Evolutionary conservation across 495 filamentous ascomycete genomes (phyloP).

Genomic region (Darksidea phi): DNA sequence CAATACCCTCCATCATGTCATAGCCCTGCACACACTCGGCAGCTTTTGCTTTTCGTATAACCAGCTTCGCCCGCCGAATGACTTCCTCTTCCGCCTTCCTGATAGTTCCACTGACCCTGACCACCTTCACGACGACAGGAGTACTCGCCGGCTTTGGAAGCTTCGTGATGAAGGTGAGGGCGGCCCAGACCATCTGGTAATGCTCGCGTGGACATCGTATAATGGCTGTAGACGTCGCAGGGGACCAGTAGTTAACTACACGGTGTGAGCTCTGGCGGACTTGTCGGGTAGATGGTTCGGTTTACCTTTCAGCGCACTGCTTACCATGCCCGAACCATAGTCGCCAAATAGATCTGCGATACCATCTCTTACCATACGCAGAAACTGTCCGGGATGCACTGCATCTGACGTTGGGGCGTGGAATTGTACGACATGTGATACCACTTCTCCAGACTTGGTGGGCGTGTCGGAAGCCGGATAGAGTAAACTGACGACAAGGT

Average conservation of each 20-base stretch:
- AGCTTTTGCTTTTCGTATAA: constrained; percentile 21
- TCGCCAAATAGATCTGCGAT: constrained; percentile 82
- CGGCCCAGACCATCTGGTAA: constrained; percentile 85
- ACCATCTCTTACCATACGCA: constrained; percentile 65
- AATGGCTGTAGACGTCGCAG: constrained; percentile 91
- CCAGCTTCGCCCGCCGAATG: constrained; percentile 67
- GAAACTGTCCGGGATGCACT: constrained; percentile 61
- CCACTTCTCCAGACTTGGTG: constrained; percentile 36
- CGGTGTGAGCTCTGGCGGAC: neutral
- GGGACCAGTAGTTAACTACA: constrained; percentile 87
- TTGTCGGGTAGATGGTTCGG: neutral
- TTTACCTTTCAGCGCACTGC: constrained; percentile 62
- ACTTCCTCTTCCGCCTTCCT: constrained; percentile 87
- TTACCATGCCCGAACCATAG: constrained; percentile 70
- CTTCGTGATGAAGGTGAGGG: constrained; percentile 75
- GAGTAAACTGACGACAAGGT: constrained; percentile 86
- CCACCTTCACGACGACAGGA: constrained; percentile 77
- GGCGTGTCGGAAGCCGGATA: constrained; percentile 57
- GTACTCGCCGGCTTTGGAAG: constrained; percentile 56
- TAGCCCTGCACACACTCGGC: neutral
- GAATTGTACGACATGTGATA: constrained; percentile 64
- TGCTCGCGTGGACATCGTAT: constrained; percentile 74
- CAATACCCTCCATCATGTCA: constrained; percentile 49
- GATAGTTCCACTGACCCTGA: constrained; percentile 91
- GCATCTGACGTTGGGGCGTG: constrained; percentile 70